Base-by-base conservation (phyloP, 345 rosid species). In the Populus davidiana region DNA sequence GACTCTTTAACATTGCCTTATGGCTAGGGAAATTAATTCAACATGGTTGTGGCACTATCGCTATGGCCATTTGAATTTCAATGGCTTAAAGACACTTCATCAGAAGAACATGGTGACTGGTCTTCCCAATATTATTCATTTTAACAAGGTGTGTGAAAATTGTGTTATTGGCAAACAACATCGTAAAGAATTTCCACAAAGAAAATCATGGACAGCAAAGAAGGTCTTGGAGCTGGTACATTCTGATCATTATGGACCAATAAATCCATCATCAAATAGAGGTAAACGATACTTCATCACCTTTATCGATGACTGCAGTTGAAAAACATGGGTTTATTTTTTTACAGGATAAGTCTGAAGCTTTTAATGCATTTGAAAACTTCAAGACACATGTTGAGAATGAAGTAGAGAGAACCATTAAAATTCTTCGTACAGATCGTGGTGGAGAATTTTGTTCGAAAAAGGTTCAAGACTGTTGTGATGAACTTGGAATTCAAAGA, bases 61-160 rank as follows among this genome's bases (percentile, higher is more conserved):
- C 18, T 69, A 38, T 69, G 74, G 79, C 17, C 73, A 77, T 59
- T n/a, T 77, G 11, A 77, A 27, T 18, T 23, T 31, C 25, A 77
- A 77, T 6, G 27, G 50, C 8, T 25, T 77, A 23, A 27, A 16
- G 20, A 17, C 39, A 10, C 2, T 52, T 67, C 9, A 4, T 1
- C 9, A 12, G 1, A 77, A 77, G 13, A 33, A 69, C 6, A 38
- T 77, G 79, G 79, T 68, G 39, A 54, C 7, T 12, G 67, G 74
- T 6, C 63, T 77, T 1, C 74, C 74, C 0, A 1, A 56, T 36
- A 16, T 2, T 77, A 0, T 0, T 1, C 0, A 14, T 2, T 4
- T 6, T 23, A 76, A 12, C 1, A 1, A 18, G 2, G 41, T 38
- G 18, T 67, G 73, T 5, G 21, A n/a, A 31, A 31, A 21, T 11